A percentile compares a stretch with the other conserved stretches of the same genome.
Conservation (phyloP, 2,329 filamentous ascomycete species). For the Zymoseptoria passerinii region DNA sequence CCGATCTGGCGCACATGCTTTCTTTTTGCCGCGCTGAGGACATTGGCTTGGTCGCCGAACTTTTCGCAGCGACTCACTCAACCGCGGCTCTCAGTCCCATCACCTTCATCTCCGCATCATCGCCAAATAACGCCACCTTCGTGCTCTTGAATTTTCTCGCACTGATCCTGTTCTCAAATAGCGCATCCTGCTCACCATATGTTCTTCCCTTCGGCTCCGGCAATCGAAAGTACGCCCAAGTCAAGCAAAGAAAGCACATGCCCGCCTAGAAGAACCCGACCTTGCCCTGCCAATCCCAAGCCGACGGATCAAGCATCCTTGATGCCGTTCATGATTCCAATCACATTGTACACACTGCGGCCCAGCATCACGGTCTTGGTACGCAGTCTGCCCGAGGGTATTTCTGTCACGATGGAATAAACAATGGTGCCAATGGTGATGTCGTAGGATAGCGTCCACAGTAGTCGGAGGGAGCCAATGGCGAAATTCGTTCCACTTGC, state of each 20-base stretch:
- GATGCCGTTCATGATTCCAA: constrained; percentile 18
- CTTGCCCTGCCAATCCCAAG: constrained; percentile 16
- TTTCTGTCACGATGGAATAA: constrained; percentile 23
- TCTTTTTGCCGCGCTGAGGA: no score
- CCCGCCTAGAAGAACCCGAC: constrained; percentile 34
- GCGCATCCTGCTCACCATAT: constrained; percentile 47
- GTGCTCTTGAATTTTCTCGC: constrained; percentile 34
- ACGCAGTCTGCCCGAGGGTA: constrained; percentile 21
- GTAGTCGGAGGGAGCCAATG: constrained; percentile 17
- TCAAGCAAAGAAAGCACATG: constrained; percentile 38
- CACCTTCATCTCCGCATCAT: not conserved
- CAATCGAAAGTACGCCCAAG: constrained; percentile 47
- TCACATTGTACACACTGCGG: constrained; percentile 20
- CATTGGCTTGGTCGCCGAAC: no score
- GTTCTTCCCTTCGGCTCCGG: constrained; percentile 49
- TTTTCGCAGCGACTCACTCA: not conserved
- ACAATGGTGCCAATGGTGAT: constrained; percentile 20
- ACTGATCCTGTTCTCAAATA: constrained; percentile 44
- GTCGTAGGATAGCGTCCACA: constrained; percentile 19
- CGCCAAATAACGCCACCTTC: constrained; percentile 13
- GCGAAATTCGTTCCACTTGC: constrained; percentile 14
- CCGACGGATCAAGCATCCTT: constrained; percentile 23
- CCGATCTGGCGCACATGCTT: no score
- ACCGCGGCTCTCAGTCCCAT: not conserved
- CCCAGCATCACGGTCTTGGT: constrained; percentile 25